Evolutionary conservation across 2,329 filamentous ascomycete species (phyloP).

Genomic region (Epichloe glyceriae): DNA sequence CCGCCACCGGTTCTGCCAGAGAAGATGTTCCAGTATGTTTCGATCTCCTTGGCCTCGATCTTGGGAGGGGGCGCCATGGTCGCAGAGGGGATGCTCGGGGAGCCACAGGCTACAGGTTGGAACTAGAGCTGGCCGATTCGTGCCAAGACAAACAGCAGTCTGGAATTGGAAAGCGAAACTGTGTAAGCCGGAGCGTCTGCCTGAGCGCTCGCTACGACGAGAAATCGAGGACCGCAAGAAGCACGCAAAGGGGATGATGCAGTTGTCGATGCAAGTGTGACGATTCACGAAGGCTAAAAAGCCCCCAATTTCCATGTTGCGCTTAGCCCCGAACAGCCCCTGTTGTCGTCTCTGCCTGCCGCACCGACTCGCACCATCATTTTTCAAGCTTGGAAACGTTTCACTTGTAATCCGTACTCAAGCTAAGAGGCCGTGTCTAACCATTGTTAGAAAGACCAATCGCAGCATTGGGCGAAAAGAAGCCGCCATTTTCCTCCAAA

Average conservation of each 20-base stretch:
- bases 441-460: too few relatives aligned
- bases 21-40: constrained; percentile 56
- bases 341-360: too few relatives aligned
- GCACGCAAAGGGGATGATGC: background rate
- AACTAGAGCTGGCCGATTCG: background rate
- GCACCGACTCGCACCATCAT: too few relatives aligned
- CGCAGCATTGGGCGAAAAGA: too few relatives aligned
- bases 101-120: background rate
- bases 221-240: background rate
- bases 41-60: constrained; percentile 49
- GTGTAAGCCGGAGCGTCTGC: background rate
- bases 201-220: background rate
- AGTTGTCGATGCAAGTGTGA: background rate
- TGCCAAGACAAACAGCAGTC: background rate
- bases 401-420: too few relatives aligned
- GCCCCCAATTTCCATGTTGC: too few relatives aligned
- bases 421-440: too few relatives aligned
- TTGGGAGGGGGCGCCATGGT: constrained; percentile 38
- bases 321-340: background rate
- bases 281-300: too few relatives aligned
- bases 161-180: background rate
- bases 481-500: too few relatives aligned
- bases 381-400: too few relatives aligned
- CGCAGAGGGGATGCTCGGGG: constrained; percentile 10
- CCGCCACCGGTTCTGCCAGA: constrained; percentile 44